Conservation (phyloP, 192 early-diverging fungal species). For the Umbelopsis vinacea region DNA sequence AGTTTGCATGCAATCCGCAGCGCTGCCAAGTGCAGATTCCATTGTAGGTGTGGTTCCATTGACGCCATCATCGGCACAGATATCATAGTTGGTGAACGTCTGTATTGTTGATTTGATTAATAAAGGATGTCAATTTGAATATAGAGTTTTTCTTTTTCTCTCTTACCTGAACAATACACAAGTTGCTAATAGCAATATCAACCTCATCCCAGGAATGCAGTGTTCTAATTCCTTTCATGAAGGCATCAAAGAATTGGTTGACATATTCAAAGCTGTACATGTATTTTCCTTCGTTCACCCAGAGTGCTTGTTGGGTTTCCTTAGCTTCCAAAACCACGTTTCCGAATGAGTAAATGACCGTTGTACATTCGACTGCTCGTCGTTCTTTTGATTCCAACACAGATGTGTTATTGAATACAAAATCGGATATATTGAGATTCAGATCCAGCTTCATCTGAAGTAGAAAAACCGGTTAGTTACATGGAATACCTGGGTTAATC, state of each 20-base stretch:
- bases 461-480: conserved; percentile 1
- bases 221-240: conserved; percentile 50
- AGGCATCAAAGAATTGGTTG: conserved; percentile 59
- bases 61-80: conserved; percentile 6
- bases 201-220: conserved; percentile 51
- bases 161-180: conserved; percentile 53
- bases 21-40: neutral
- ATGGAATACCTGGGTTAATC: neutral
- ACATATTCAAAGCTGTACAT: conserved; percentile 54
- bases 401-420: conserved; percentile 50
- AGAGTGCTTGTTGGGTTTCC: conserved; percentile 49
- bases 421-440: conserved; percentile 42
- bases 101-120: neutral
- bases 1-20: neutral
- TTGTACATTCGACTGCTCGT: conserved; percentile 47
- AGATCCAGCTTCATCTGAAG: conserved; percentile 50
- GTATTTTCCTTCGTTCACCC: conserved; percentile 41
- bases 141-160: neutral
- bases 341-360: conserved; percentile 55
- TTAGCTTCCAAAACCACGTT: conserved; percentile 48
- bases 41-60: neutral
- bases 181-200: conserved; percentile 51
- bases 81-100: conserved; percentile 42
- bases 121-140: neutral
- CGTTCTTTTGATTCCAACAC: conserved; percentile 47